Conservation (phyloP, 306 rosid species). For the Cucurbita argyrosperma region DNA sequence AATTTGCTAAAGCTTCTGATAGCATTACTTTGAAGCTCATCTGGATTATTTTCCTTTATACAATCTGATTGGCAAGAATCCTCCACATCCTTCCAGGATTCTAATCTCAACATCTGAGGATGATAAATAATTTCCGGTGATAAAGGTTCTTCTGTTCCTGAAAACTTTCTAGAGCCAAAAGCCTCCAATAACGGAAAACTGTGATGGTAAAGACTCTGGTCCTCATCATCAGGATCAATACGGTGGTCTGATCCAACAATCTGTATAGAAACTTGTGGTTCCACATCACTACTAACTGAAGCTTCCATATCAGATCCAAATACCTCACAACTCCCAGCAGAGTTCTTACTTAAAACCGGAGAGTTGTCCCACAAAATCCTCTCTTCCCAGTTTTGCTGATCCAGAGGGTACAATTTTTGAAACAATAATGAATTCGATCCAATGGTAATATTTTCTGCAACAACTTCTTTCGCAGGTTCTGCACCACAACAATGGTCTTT, state of each 20-base stretch:
- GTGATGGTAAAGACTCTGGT: slow-evolving; percentile 13
- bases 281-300: slow-evolving; percentile 33
- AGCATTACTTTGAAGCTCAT: slow-evolving; percentile 36
- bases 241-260: slow-evolving; percentile 18
- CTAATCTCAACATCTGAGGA: slow-evolving; percentile 81
- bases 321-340: slow-evolving; percentile 43
- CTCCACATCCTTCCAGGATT: slow-evolving; percentile 34
- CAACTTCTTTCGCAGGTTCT: slow-evolving; percentile 59
- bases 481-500: slow-evolving; percentile 37
- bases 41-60: slow-evolving; percentile 20
- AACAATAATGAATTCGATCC: slow-evolving; percentile 21
- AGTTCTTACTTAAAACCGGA: slow-evolving; percentile 32
- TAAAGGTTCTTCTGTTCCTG: slow-evolving; percentile 20
- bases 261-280: slow-evolving; percentile 28
- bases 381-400: slow-evolving; percentile 90
- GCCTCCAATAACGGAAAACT: slow-evolving; percentile 46
- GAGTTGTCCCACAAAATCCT: slow-evolving; percentile 79
- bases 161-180: slow-evolving; percentile 34
- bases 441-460: slow-evolving; percentile 13
- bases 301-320: slow-evolving; percentile 46
- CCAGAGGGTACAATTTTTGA: slow-evolving; percentile 56
- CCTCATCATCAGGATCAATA: slow-evolving; percentile 23
- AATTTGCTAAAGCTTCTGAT: slow-evolving; percentile 37
- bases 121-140: slow-evolving; percentile 39
- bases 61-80: slow-evolving; percentile 25